phyloP scores from a whole-genome alignment of 1,139 yeast species.

The Blastobotrys niveus region DNA sequence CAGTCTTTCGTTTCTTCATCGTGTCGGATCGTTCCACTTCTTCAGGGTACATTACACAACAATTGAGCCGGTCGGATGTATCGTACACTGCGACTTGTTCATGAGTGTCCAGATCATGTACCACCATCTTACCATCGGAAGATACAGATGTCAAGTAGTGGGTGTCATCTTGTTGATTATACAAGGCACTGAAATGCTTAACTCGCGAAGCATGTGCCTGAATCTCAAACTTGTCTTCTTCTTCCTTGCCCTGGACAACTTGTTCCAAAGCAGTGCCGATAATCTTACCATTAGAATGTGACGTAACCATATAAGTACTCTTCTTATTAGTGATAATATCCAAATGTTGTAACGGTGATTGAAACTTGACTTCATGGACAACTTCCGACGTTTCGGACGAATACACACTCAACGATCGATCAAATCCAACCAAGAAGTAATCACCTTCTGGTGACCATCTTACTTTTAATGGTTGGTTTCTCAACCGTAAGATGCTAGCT shows the following conservation, averaged over 20 bases:
- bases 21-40: conserved; percentile 64
- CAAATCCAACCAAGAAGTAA: conserved; percentile 68
- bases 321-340: conserved; percentile 39
- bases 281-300: conserved; percentile 70
- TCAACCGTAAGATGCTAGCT: conserved; percentile 76
- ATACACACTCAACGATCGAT: conserved; percentile 60
- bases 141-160: conserved; percentile 69
- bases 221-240: conserved; percentile 41
- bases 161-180: conserved; percentile 38
- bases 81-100: conserved; percentile 89
- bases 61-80: conserved; percentile 88
- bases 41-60: conserved; percentile 76
- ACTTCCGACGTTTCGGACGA: conserved; percentile 60
- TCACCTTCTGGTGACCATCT: conserved; percentile 48
- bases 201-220: conserved; percentile 83
- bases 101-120: conserved; percentile 68
- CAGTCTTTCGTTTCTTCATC: conserved; percentile 55
- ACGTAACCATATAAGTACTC: conserved; percentile 52
- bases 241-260: conserved; percentile 26
- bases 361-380: conserved; percentile 42
- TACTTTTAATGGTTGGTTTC: conserved; percentile 50
- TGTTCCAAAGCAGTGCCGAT: conserved; percentile 45
- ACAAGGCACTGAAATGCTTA: conserved; percentile 61
- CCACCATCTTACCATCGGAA: conserved; percentile 87
- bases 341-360: conserved; percentile 62